Conservation (phyloP, 805 yeast genomes). For the Osmozyma mogii region DNA sequence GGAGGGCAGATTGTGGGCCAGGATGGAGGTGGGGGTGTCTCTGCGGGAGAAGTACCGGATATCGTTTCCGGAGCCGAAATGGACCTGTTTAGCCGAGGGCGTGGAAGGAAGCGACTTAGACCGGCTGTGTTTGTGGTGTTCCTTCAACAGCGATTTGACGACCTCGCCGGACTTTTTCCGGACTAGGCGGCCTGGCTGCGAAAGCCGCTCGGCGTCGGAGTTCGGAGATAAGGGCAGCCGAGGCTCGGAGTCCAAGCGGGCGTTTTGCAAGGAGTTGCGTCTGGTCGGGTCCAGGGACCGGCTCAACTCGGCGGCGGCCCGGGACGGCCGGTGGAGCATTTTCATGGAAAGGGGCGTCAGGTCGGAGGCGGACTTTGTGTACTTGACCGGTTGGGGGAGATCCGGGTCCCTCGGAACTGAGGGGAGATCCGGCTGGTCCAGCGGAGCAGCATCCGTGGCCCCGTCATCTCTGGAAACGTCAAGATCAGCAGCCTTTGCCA, state of each 20-base stretch:
- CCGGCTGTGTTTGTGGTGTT: conserved; percentile 17
- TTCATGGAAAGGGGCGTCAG: conserved; percentile 22
- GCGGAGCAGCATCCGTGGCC: no score
- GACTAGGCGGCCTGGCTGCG: conserved; percentile 31
- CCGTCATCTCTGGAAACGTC: no score
- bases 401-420: not conserved
- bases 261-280: conserved; percentile 19
- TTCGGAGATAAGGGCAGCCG: conserved; percentile 1
- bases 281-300: conserved; percentile 25
- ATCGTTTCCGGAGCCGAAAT: conserved; percentile 62
- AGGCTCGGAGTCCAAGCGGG: conserved; percentile 8
- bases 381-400: conserved; percentile 1
- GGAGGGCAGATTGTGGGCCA: conserved; percentile 57
- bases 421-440: no score
- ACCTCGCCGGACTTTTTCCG: conserved; percentile 87
- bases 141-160: conserved; percentile 65
- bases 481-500: no score
- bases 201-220: not conserved
- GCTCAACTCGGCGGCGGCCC: conserved; percentile 24
- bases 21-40: conserved; percentile 73
- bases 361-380: conserved; percentile 4
- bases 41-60: conserved; percentile 64
- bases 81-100: conserved; percentile 67
- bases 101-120: conserved; percentile 36
- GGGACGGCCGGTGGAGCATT: conserved; percentile 32